Base-by-base conservation (phyloP, 192 early-diverging fungal species). In the Backusella luteola region DNA sequence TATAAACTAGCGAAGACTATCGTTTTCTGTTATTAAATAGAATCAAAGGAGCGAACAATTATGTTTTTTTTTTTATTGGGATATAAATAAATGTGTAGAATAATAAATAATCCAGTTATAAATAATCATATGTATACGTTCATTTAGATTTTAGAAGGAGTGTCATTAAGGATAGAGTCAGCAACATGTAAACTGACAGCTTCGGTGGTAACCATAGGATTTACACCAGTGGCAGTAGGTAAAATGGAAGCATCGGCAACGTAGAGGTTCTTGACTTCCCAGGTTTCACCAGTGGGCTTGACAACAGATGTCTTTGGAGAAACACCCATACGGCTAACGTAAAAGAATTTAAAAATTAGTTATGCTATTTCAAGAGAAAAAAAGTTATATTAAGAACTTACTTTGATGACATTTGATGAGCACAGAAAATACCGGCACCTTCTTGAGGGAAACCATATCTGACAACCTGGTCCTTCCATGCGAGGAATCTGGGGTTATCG, bases 151-250 rank as follows among this genome's bases (percentile, higher is more conserved):
- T 69, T 67, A 56, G 49, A 67, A 32, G 9, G 29, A 21, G 34
- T 6, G 0, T 66, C 67, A 68, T 78, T 66, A n/a, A 80, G n/a
- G 12, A 85, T 77, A 29, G 29, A 67, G 29, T 83, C 81, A 0
- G 84, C 81, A 36, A 85, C 69, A 52, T 73, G 66, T n/a, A 83
- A 71, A n/a, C 73, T 73, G 15, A 79, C 19, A 23, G 83, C 72
- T 53, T 84, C 80, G 6, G 71, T 73, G 34, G 80, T 84, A 26
- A 87, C 81, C 88, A 90, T 90, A 17, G 89, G 88, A 77, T 92
- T 90, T 70, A 94, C 93, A 77, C 94, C 94, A 71, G 81, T 84
- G 1, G 93, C 87, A 2, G 92, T 91, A 14, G 94, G 93, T 77
- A 94, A 92, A 41, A 91, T 19, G 26, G 85, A 89, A 0, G 91